Evolutionary conservation across 2,329 filamentous ascomycete genomes (phyloP).

Genomic region (Hypomyces rosellus): DNA sequence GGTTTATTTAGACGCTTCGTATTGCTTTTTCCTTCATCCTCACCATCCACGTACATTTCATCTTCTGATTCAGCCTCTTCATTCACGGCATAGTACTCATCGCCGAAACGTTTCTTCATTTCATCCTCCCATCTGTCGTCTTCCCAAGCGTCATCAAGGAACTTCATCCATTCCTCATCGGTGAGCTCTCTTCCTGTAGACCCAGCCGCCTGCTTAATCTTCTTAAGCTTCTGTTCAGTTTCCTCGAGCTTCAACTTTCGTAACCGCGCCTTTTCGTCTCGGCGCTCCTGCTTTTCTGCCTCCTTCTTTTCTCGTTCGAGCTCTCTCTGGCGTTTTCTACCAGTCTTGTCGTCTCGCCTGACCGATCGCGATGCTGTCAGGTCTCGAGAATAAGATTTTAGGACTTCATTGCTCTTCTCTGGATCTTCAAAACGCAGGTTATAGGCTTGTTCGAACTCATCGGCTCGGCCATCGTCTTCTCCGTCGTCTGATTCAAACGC

Average conservation of each 20-base stretch:
- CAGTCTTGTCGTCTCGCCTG: constrained; percentile 72
- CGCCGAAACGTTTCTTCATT: constrained; percentile 83
- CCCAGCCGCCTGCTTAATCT: constrained; percentile 86
- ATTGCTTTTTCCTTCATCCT: constrained; percentile 39
- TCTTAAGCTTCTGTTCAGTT: constrained; percentile 75
- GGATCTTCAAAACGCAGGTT: constrained; percentile 96
- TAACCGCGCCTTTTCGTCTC: constrained; percentile 75
- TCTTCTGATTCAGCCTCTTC: constrained; percentile 60
- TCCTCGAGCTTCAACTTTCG: constrained; percentile 88
- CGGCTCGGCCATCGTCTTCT: constrained; percentile 70
- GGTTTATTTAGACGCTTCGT: constrained; percentile 49
- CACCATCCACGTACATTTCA: constrained; percentile 56
- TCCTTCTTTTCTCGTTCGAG: constrained; percentile 72
- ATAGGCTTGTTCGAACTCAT: constrained; percentile 87
- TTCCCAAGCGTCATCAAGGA: constrained; percentile 85
- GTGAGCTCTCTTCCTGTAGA: constrained; percentile 58
- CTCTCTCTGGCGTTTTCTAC: constrained; percentile 72
- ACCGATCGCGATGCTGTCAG: constrained; percentile 76
- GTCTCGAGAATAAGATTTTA: constrained; percentile 86
- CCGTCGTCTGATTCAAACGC: constrained; percentile 93
- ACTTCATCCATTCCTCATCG: constrained; percentile 75
- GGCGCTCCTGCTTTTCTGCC: constrained; percentile 66
- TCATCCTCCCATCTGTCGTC: constrained; percentile 84
- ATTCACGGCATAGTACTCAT: constrained; percentile 80
- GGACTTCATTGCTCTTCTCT: constrained; percentile 75